Base-by-base conservation (phyloP, 345 rosid species). In the Pistacia atlantica region DNA sequence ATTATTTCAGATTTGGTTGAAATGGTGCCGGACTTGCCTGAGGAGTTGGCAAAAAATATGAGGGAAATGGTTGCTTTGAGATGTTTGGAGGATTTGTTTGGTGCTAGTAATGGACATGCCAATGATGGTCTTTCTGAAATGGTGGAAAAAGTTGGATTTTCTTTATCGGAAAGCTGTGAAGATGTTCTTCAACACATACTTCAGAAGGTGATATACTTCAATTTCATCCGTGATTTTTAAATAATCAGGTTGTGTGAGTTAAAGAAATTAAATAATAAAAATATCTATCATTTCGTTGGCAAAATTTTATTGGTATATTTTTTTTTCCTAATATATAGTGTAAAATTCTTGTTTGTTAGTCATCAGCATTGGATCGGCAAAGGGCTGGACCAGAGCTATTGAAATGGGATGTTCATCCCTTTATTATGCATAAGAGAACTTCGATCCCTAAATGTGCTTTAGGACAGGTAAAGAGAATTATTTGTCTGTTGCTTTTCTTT, bases 11-110 rank as follows among this genome's bases (percentile, higher is more conserved):
- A 73, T 57, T 70, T 88, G 85, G 74, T 91, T 35, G 84, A 85
- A 77, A 80, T 62, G 48, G 83, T 86, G 65, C 87, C 92, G 22
- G 78, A 79, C 20, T 74, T 78, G 1, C 78, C 82, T 0, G 83
- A 77, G 69, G 78, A 76, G 18, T 38, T 80, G 37, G 75, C 79
- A 3, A 69, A 80, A 75, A 79, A 68, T 28, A 78, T 86, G 7
- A 83, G 79, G 78, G 96, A 91, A 77, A 77, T 62, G 83, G 83
- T 89, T 77, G 83, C 92, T 80, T 83, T 89, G 81, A 87, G 88
- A 74, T 87, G 90, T 65, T 78, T 89, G 84, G 92, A 89, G 83
- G 86, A 86, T 75, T 78, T 89, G 69, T 84, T 76, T 79, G 81
- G 78, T 52, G 9, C 28, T 54, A 58, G 51, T 55, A 66, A 73